Evolutionary conservation across 1,139 yeast genomes (phyloP).

Genomic region (Diutina scorzettiae): DNA sequence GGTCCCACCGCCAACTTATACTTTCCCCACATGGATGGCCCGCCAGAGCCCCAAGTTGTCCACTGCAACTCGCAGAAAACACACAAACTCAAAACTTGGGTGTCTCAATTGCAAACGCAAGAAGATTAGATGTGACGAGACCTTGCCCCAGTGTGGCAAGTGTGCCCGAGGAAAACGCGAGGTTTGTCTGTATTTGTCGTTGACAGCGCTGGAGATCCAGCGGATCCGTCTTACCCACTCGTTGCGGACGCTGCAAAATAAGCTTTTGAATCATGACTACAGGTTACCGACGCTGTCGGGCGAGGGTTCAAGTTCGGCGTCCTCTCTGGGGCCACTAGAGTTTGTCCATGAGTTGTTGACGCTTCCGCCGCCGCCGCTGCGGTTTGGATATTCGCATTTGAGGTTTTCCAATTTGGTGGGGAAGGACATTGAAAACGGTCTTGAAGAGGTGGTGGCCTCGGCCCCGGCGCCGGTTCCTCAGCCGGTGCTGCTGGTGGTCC

Average conservation of each 20-base stretch:
- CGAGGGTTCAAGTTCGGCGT: neutral
- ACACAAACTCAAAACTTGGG: constrained; percentile 32
- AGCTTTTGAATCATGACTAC: constrained; percentile 17
- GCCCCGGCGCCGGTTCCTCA: neutral
- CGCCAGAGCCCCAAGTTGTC: neutral
- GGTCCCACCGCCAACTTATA: too few relatives aligned
- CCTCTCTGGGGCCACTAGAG: neutral
- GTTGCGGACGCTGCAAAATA: constrained; percentile 20
- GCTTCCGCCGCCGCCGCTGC: neutral
- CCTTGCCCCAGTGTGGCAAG: constrained; percentile 28
- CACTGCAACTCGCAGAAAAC: constrained; percentile 19
- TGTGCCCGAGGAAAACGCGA: constrained; percentile 22
- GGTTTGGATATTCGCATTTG: neutral
- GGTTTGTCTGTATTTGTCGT: constrained; percentile 22
- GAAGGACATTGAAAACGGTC: neutral
- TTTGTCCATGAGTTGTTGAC: neutral
- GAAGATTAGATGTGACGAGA: constrained; percentile 37
- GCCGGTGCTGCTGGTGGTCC: neutral
- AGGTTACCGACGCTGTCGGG: constrained; percentile 16
- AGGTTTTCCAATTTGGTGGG: neutral
- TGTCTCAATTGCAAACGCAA: constrained; percentile 32
- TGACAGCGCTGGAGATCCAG: constrained; percentile 17
- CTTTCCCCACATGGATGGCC: constrained; percentile 2
- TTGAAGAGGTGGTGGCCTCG: neutral
- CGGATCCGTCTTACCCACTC: constrained; percentile 20